Conservation (phyloP, 208 protist species). For the Leishmania aethiopica region DNA sequence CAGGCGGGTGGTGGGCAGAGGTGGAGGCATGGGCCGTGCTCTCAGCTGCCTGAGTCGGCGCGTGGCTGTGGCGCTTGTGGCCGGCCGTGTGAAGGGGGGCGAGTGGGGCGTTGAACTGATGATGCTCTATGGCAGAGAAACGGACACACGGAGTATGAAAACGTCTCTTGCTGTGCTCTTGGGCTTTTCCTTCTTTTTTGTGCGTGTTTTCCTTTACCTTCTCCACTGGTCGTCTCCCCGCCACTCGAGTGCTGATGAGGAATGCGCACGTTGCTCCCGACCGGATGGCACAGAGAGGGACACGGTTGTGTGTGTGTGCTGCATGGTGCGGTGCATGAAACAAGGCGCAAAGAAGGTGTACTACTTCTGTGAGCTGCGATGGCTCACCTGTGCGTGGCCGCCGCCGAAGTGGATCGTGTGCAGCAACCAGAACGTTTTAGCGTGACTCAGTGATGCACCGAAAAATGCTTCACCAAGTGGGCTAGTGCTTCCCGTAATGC, state of each 20-base stretch:
- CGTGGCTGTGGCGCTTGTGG: neutral
- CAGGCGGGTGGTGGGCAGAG: neutral
- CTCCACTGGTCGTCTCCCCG: neutral
- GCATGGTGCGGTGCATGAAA: neutral
- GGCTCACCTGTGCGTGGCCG: neutral
- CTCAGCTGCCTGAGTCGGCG: neutral
- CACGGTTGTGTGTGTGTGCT: neutral
- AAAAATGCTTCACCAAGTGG: neutral
- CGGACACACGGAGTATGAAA: neutral
- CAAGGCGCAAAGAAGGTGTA: neutral
- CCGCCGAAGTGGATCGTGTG: neutral
- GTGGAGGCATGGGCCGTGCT: neutral
- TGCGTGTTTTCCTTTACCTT: neutral
- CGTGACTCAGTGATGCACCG: neutral
- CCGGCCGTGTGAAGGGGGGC: no score
- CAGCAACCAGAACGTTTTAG: neutral
- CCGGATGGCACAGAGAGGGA: neutral
- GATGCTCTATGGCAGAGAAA: neutral
- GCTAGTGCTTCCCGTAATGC: no score
- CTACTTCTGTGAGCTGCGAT: neutral
- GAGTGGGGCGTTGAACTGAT: no score
- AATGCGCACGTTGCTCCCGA: neutral
- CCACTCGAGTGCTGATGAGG: neutral
- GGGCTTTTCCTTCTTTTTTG: neutral
- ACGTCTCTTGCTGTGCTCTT: neutral